Evolutionary conservation across 2,329 filamentous ascomycete genomes (phyloP).

Genomic region (Cladosporium sp.): DNA sequence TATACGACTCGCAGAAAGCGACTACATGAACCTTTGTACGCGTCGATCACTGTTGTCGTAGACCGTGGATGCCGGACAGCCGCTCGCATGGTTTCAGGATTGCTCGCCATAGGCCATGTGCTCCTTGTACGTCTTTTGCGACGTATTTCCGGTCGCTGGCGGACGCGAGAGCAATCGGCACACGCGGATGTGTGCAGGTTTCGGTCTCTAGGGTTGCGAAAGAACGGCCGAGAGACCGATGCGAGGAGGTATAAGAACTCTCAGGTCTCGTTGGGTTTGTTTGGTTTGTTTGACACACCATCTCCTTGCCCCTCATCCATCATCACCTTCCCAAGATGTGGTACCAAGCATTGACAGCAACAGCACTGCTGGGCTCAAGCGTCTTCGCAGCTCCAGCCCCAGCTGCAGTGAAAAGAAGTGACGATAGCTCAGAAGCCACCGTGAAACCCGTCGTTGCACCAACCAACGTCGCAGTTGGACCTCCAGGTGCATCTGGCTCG

Average conservation of each 20-base stretch:
- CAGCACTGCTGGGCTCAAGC: not conserved
- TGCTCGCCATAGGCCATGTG: too few relatives aligned
- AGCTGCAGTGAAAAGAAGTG: slow-evolving; percentile 2
- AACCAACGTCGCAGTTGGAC: slow-evolving; percentile 23
- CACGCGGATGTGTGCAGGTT: too few relatives aligned
- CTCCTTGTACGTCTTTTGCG: not conserved
- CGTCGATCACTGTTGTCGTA: too few relatives aligned
- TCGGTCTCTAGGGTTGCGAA: too few relatives aligned
- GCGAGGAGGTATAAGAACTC: too few relatives aligned
- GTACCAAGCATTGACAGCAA: not conserved
- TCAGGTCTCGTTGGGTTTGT: too few relatives aligned
- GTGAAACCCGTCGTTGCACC: slow-evolving; percentile 7
- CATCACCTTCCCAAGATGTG: not conserved
- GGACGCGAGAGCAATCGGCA: too few relatives aligned
- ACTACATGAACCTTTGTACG: too few relatives aligned
- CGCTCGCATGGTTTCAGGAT: too few relatives aligned
- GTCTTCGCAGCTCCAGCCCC: slow-evolving; percentile 7
- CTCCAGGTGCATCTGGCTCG: slow-evolving; percentile 32
- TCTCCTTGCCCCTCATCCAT: not conserved
- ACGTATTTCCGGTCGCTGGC: not conserved
- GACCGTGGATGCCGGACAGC: too few relatives aligned
- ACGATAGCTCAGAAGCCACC: slow-evolving; percentile 1
- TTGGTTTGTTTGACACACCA: not conserved
- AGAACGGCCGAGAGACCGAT: too few relatives aligned
- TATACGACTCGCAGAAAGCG: too few relatives aligned